Percentiles rank a stretch among this genome's conserved stretches.
Evolutionary conservation across 2,329 filamentous ascomycete species (phyloP).

Genomic region (Sporothrix euskadiensis): DNA sequence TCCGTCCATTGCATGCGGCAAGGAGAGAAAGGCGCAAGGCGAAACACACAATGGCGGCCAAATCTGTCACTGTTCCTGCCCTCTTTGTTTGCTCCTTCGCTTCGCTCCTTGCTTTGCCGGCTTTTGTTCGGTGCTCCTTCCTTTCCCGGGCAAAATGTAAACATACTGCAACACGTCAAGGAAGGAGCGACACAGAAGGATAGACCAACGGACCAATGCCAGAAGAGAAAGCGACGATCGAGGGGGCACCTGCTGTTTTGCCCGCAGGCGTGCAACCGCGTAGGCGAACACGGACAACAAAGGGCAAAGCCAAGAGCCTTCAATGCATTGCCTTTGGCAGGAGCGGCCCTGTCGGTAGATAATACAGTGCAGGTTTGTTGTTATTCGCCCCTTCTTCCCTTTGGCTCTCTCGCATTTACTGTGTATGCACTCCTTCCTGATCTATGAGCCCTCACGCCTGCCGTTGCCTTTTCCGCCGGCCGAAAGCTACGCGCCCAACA

Average conservation of each 20-base stretch:
- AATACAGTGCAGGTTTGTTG: background rate
- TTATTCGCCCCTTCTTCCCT: background rate
- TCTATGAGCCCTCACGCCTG: background rate
- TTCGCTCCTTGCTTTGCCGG: background rate
- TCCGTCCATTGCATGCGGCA: background rate
- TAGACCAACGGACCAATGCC: background rate
- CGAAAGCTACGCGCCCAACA: conserved; percentile 3
- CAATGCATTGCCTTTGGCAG: background rate
- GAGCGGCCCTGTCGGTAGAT: background rate
- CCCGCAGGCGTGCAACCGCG: background rate
- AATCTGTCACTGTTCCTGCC: background rate
- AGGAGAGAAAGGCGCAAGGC: background rate
- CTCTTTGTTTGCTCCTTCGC: background rate
- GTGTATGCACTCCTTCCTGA: background rate
- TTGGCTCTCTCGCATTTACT: background rate
- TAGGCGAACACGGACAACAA: background rate
- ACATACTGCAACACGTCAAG: background rate
- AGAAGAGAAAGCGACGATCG: conserved; percentile 7
- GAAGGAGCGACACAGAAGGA: conserved; percentile 6
- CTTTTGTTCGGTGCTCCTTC: background rate
- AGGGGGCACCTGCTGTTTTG: conserved; percentile 1
- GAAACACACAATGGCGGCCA: background rate
- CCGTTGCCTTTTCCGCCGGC: background rate
- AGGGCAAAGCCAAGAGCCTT: background rate
- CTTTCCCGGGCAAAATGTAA: background rate